A percentile compares a stretch with the other conserved stretches of the same genome.
Conservation (phyloP, 2,329 filamentous ascomycete genomes). For the Ascochyta clinopodiicola region DNA sequence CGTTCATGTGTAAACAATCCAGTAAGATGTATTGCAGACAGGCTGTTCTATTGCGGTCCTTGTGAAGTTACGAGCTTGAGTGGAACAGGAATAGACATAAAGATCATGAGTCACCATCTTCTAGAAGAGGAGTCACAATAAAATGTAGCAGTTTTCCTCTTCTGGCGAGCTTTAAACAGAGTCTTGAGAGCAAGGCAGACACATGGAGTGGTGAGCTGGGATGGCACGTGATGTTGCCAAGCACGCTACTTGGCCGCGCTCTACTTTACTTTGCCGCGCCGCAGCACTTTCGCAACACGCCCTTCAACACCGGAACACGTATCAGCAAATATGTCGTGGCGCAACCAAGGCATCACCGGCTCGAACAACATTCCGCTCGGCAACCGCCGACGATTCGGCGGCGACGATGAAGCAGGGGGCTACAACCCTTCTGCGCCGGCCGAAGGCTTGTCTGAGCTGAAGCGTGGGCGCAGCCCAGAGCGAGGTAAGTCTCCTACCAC, state of each 20-base stretch:
- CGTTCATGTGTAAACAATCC: too few relatives aligned
- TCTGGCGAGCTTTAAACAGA: too few relatives aligned
- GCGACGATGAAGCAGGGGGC: constrained; percentile 57
- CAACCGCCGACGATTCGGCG: constrained; percentile 79
- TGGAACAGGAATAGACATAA: too few relatives aligned
- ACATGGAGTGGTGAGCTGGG: too few relatives aligned
- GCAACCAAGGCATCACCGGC: constrained; percentile 84
- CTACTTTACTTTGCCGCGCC: constrained; percentile 11
- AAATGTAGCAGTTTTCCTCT: too few relatives aligned
- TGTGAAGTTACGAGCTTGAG: too few relatives aligned
- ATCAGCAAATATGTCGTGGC: constrained; percentile 64
- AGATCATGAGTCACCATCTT: too few relatives aligned
- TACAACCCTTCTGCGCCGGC: constrained; percentile 55
- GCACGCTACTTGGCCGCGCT: background rate
- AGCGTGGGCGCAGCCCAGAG: constrained; percentile 92
- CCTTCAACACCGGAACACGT: constrained; percentile 18
- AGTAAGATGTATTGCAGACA: too few relatives aligned
- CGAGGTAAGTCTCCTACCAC: constrained; percentile 64
- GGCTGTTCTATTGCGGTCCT: too few relatives aligned
- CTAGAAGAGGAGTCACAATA: too few relatives aligned
- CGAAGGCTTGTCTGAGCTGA: constrained; percentile 61
- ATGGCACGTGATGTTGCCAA: constrained; percentile 5
- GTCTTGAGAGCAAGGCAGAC: background rate
- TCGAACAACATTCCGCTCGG: constrained; percentile 98
- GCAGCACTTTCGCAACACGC: constrained; percentile 14